Evolutionary conservation across 1,284 basidiomycete species (phyloP).

Genomic region (Cutaneotrichosporon daszewskae): DNA sequence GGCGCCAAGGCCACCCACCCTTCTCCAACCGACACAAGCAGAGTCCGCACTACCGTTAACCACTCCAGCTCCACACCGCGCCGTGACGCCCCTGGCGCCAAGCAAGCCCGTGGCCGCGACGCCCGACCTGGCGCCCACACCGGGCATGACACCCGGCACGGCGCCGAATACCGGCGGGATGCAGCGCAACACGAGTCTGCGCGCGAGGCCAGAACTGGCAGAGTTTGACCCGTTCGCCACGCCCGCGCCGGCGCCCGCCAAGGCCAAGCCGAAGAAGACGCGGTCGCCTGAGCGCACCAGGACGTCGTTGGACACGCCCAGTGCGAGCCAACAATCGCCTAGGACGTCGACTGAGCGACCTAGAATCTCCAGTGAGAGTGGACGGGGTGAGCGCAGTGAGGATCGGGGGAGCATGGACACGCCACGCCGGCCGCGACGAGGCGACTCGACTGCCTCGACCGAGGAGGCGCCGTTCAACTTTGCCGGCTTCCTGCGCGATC

Average conservation of each 20-base stretch:
- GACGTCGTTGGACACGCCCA: too few relatives aligned
- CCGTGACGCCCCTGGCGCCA: background rate
- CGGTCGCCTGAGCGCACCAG: too few relatives aligned
- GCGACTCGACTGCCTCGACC: too few relatives aligned
- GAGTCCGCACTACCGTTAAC: background rate
- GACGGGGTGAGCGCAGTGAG: too few relatives aligned
- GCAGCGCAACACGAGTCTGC: too few relatives aligned
- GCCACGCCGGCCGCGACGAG: too few relatives aligned
- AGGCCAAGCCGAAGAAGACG: background rate
- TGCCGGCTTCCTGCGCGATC: conserved; percentile 73
- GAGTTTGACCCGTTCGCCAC: conserved; percentile 45
- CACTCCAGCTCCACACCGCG: conserved; percentile 5
- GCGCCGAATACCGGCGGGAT: background rate
- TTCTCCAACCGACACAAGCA: too few relatives aligned
- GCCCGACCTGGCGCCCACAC: background rate
- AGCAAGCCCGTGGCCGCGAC: conserved; percentile 1
- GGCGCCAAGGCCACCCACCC: background rate
- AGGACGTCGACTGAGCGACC: too few relatives aligned
- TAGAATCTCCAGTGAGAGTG: too few relatives aligned
- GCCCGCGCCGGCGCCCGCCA: conserved; percentile 12
- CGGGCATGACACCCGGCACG: conserved; percentile 6
- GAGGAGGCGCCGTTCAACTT: conserved; percentile 45
- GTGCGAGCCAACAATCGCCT: too few relatives aligned
- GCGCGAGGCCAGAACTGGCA: conserved; percentile 21
- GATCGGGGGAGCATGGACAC: background rate